Evolutionary conservation across 73 alveolate species (phyloP).

Genomic region (Stentor roeselii): DNA sequence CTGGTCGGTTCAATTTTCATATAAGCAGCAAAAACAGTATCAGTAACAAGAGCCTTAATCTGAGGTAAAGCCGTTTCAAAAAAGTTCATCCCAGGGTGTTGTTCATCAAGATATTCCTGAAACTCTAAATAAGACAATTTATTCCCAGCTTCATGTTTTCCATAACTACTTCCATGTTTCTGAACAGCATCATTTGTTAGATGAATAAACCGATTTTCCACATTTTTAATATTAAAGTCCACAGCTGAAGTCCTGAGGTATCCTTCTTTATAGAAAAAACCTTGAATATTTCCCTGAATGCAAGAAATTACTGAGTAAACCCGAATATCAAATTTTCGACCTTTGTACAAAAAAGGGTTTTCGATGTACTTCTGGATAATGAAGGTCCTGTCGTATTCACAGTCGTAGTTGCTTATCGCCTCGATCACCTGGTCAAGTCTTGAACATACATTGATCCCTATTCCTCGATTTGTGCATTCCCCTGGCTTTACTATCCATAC

Average conservation of each 20-base stretch:
- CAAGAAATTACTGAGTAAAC: conserved; percentile 59
- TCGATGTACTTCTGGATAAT: conserved; percentile 55
- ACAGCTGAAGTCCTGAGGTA: conserved; percentile 63
- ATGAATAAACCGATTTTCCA: conserved; percentile 73
- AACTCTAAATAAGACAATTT: conserved; percentile 66
- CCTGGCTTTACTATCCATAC: conserved; percentile 29
- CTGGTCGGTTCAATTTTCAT: conserved; percentile 55
- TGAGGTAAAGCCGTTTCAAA: conserved; percentile 76
- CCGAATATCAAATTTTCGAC: conserved; percentile 70
- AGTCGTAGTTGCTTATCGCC: background rate
- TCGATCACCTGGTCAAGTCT: background rate
- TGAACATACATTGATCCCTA: conserved; percentile 22
- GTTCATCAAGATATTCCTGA: conserved; percentile 68
- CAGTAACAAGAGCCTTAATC: conserved; percentile 76
- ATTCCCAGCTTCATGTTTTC: conserved; percentile 87
- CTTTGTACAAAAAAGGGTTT: conserved; percentile 47
- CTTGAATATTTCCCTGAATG: conserved; percentile 49
- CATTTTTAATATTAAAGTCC: conserved; percentile 30
- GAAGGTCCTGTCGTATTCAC: background rate
- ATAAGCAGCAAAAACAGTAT: conserved; percentile 68
- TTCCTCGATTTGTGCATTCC: conserved; percentile 33
- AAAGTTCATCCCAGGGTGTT: conserved; percentile 58
- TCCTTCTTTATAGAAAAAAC: conserved; percentile 57
- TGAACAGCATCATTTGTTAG: conserved; percentile 83
- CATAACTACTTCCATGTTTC: conserved; percentile 70